A percentile compares a stretch with the other conserved stretches of the same genome.
Evolutionary conservation across 139 green algal genomes (phyloP).

Genomic region (Coelastrella sp.): DNA sequence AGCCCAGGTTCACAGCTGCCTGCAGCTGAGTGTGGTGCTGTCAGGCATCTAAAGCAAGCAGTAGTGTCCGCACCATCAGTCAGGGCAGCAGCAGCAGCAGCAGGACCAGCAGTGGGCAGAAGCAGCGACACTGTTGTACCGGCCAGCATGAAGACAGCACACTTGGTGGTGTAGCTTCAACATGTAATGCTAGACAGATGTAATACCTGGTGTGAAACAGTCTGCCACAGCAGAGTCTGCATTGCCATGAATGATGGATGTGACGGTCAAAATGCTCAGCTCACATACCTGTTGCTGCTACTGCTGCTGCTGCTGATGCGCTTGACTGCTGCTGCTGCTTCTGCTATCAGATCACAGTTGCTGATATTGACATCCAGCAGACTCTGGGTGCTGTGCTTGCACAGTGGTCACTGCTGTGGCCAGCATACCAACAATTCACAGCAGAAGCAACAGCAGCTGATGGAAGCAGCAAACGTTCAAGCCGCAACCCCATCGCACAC

Average conservation of each 20-base stretch:
- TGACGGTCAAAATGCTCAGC: not conserved
- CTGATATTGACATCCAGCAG: not conserved
- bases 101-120: not conserved
- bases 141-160: too few species aligned
- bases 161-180: too few species aligned
- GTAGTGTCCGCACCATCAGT: not conserved
- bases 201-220: not conserved
- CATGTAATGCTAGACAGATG: not conserved
- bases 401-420: not conserved
- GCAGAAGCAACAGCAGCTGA: not conserved
- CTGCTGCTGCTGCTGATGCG: not conserved
- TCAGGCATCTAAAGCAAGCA: not conserved
- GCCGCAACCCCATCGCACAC: not conserved
- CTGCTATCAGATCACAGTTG: not conserved
- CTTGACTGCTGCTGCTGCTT: slow-evolving; percentile 13
- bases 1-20: not conserved
- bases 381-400: not conserved
- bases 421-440: not conserved
- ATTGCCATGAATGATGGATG: not conserved
- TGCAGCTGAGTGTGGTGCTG: not conserved
- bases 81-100: not conserved
- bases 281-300: not conserved
- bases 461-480: not conserved
- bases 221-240: not conserved
- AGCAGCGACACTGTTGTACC: not conserved